phyloP scores from a whole-genome alignment of 2,329 filamentous ascomycete genomes.

The Fusarium sp. region DNA sequence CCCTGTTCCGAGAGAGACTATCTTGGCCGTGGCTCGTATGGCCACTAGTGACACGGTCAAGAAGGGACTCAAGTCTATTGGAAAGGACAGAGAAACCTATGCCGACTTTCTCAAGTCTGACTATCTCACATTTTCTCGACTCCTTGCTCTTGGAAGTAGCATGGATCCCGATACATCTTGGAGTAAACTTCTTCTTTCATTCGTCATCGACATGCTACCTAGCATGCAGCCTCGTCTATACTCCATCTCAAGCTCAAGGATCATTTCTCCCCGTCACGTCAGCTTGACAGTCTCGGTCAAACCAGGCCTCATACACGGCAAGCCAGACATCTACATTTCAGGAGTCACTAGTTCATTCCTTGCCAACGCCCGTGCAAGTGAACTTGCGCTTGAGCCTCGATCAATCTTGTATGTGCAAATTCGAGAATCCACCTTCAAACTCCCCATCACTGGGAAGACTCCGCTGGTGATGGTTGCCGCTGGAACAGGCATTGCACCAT shows the following conservation, averaged over 20 bases:
- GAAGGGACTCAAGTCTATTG: slow-evolving; percentile 2
- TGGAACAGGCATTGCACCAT: slow-evolving; percentile 61
- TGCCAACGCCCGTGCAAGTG: slow-evolving; percentile 4
- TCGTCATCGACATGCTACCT: slow-evolving; percentile 66
- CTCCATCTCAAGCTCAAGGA: slow-evolving; percentile 68
- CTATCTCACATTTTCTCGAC: slow-evolving; percentile 40
- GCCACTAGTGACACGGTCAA: slow-evolving; percentile 61
- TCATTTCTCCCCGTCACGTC: slow-evolving; percentile 39
- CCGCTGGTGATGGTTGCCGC: slow-evolving; percentile 64
- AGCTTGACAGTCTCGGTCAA: slow-evolving; percentile 36
- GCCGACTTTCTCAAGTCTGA: slow-evolving; percentile 26
- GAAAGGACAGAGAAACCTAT: slow-evolving; percentile 35
- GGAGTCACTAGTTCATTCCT: slow-evolving; percentile 34
- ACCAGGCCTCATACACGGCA: slow-evolving; percentile 13
- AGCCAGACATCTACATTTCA: slow-evolving; percentile 16
- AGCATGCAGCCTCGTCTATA: slow-evolving; percentile 65
- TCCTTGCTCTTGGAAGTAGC: slow-evolving; percentile 22
- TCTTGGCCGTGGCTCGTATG: slow-evolving; percentile 54
- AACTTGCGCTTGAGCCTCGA: slow-evolving; percentile 21
- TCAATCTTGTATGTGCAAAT: background rate
- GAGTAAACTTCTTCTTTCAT: slow-evolving; percentile 53
- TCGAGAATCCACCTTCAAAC: slow-evolving; percentile 55
- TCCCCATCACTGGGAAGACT: slow-evolving; percentile 53
- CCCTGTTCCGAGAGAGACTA: slow-evolving; percentile 54
- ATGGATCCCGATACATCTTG: slow-evolving; percentile 22